These are phyloP conservation scores for Fraxinus sp. DNA, from an alignment of 305 asterid species.

Conservation along the genomic window DNA sequence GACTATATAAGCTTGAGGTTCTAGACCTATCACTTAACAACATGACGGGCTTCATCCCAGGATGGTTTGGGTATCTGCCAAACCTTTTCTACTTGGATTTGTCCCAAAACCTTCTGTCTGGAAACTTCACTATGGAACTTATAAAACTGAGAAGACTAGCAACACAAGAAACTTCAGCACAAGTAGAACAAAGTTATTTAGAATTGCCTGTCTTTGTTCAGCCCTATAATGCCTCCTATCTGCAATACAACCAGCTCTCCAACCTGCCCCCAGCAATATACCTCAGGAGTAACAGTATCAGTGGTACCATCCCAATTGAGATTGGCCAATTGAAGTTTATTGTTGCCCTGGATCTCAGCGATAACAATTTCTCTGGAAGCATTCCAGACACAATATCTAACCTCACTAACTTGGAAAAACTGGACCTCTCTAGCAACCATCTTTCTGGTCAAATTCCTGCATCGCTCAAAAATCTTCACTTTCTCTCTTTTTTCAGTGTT, in stretches of 20 bases:
- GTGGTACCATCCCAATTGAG: slow-evolving; percentile 53
- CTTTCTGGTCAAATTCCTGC: slow-evolving; percentile 65
- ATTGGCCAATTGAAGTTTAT: slow-evolving; percentile 59
- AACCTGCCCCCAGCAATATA: slow-evolving; percentile 60
- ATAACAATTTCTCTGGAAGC: slow-evolving; percentile 54
- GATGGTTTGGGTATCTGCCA: slow-evolving; percentile 64
- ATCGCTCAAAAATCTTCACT: slow-evolving; percentile 50
- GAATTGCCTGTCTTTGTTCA: slow-evolving; percentile 87
- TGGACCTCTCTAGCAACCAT: slow-evolving; percentile 58
- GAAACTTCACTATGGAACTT: slow-evolving; percentile 66
- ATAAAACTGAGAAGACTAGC: slow-evolving; percentile 49
- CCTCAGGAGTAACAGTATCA: slow-evolving; percentile 42
- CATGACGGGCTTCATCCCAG: slow-evolving; percentile 62
- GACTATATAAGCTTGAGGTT: slow-evolving; percentile 56
- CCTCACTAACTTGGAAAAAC: slow-evolving; percentile 54
- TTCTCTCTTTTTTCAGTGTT: slow-evolving; percentile 64
- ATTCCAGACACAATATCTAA: slow-evolving; percentile 61
- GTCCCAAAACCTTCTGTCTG: slow-evolving; percentile 60
- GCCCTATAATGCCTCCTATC: slow-evolving; percentile 68
- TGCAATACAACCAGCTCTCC: slow-evolving; percentile 62
- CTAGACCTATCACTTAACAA: slow-evolving; percentile 65
- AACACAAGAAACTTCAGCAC: slow-evolving; percentile 44
- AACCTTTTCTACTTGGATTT: slow-evolving; percentile 86
- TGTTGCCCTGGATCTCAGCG: slow-evolving; percentile 55
- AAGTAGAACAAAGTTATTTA: slow-evolving; percentile 48